Evolutionary conservation across 2,329 filamentous ascomycete species (phyloP), one percentile per base, ranked within the genome.

Genomic region (Delphinella strobiligena): DNA sequence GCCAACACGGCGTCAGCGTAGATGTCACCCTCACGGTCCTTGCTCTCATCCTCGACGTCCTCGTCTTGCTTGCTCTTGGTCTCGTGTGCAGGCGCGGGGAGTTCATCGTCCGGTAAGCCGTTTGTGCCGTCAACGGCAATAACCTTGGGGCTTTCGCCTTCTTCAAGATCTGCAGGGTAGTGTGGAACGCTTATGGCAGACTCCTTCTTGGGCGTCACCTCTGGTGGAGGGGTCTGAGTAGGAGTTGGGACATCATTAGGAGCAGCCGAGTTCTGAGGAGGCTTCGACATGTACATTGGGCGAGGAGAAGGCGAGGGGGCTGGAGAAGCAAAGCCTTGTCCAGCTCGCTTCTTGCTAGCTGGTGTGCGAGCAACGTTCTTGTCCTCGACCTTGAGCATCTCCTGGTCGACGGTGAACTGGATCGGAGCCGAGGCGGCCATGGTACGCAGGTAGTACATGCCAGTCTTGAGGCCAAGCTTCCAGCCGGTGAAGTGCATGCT

Each of bases 401-500:
- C 85, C 65, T 98, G 89, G 60, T 98, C 91, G 57, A 98, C 91
- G 4, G 91, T 98, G 71, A 98, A 98, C 65, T 98, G 91, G 51
- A 98, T 98, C 39, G 91, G 91, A 34, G 88, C 87, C 14, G 88
- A 88, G 27, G 91, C 91, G 47, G 91, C 91, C 78, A 93, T 91
- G 35, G 91, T 98, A 55, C 91, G 86, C 53, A 98, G 80, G 67
- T 98, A 98, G 79, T 98, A 98, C 91, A 98, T 96, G 70, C 91
- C 91, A 27, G 91, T 98, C 82, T 98, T 98, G 52, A 98, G 77
- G 56, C 91, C 91, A 50, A 96, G 80, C 74, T 96, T 98, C 91
- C 91, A 98, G 54, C 91, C 91, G 36, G 91, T 77, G 59, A 98
- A 98, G 71, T 98, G 91, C 91, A 98, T 98, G 62, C 82, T 91